Conservation (phyloP, 2,329 filamentous ascomycete genomes). For the Cordyceps fumosorosea region DNA sequence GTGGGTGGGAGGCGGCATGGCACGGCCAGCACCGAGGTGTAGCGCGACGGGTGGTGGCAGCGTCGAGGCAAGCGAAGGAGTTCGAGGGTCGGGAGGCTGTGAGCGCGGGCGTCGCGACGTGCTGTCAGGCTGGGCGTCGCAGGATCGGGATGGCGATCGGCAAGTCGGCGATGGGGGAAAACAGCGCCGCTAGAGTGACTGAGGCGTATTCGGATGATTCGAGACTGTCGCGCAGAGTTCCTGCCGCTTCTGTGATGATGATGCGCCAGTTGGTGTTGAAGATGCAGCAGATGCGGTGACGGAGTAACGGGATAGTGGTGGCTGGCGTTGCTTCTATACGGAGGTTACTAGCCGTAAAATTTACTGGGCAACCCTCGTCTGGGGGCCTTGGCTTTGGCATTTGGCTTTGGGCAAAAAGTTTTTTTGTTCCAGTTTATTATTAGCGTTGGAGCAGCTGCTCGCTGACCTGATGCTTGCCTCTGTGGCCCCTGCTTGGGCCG, state of each 20-base stretch:
- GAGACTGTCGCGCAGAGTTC: background rate
- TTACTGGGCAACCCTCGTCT: background rate
- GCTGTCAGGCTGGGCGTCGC: slow-evolving; percentile 10
- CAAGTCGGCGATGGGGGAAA: background rate
- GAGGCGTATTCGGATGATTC: background rate
- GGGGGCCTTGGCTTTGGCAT: background rate
- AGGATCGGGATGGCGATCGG: background rate
- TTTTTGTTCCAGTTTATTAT: background rate
- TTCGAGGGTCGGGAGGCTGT: slow-evolving; percentile 20
- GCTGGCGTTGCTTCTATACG: background rate
- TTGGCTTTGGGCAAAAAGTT: background rate
- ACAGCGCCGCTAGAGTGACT: background rate
- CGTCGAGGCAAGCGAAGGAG: slow-evolving; percentile 31
- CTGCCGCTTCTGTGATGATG: background rate
- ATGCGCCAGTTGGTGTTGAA: background rate
- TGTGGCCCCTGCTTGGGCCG: background rate
- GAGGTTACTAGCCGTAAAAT: background rate
- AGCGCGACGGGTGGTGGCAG: slow-evolving; percentile 1
- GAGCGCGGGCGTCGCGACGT: slow-evolving; percentile 9
- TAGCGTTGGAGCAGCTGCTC: background rate
- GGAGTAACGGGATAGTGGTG: background rate
- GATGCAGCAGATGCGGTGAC: slow-evolving; percentile 3
- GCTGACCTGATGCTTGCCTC: background rate
- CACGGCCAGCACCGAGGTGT: slow-evolving; percentile 21
- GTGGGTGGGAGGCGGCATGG: slow-evolving; percentile 34